Base-by-base conservation (phyloP, 1,284 basidiomycete genomes). In the Sparassis latifolia region DNA sequence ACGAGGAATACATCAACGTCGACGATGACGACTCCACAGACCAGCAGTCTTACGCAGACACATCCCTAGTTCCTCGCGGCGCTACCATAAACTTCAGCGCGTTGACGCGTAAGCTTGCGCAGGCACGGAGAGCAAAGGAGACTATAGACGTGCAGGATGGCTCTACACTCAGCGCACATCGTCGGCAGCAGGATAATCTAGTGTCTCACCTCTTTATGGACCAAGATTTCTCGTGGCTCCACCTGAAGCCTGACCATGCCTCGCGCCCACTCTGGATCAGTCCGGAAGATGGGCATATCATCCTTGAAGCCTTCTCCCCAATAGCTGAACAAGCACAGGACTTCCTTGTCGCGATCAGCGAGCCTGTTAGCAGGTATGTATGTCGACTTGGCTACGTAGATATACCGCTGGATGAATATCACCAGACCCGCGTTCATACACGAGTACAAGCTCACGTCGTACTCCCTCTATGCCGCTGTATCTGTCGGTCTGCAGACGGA, bases 301-400 rank as follows among this genome's bases (percentile, higher is more conserved):
- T 97, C 53, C 80, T 98, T 35, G 95, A 97, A 69, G 92, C 92
- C 0, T 98, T 97, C 66, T 93, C 92, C 32, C 91, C 96, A 1
- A 93, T 99, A 53, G 96, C 97, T 31, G 92, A 96, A 62, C 94
- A 97, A 69, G 97, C 97, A 2, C 96, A 99, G 69, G 97, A 99
- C 67, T 99, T 99, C 62, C 77, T 99, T 40, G 92, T 97, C 50
- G 96, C 97, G 45, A 98, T 99, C 48, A 93, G 94, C 61, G 97
- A 99, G 73, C 97, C 97, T 58, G 94, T 99, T 64, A 98, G 95
- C 76, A 87, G 97, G 92, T 94, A 69, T 70, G 88, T 69, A 55
- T 50, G 47, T 54, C 44, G 45, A 33, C 38, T 45, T 50, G 42
- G 44, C 50, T 44, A 51, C 39, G 65, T 68, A 67, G 57, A 59